Evolutionary conservation across 2,329 filamentous ascomycete species (phyloP), one percentile per base, ranked within the genome.

Genomic region (Trichocomaceae sp.): DNA sequence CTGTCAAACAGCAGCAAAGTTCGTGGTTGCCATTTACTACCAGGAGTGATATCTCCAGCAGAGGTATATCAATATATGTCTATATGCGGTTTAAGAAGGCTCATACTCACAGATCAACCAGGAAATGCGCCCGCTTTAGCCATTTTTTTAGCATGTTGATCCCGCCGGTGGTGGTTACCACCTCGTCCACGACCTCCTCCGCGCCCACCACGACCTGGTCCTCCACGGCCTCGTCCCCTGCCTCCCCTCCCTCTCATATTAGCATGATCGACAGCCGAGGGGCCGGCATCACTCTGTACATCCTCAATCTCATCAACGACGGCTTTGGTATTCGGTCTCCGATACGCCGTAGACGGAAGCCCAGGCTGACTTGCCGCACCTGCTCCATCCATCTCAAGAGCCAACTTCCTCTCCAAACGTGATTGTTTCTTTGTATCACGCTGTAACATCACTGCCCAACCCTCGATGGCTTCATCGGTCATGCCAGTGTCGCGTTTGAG

Each of bases 381-480:
- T 26, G 29, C 48, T 23, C 42, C 63, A 41, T 55, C 46, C n/a
- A 61, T 75, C 60, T 87, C 88, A 17, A 80, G 76, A 10, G 79
- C 79, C 63, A 85, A 87, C 64, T 83, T 86, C 50, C 79, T 79
- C 70, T 96, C 88, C 44, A 97, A 72, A 54, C 81, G 79, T 55
- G 82, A 81, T 67, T 86, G 75, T 57, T 85, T 80, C 63, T 82
- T 81, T 1, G 87, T 80, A 62, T 92, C 86, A 31, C 91, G 81
- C 12, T 77, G 75, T 7, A 96, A 72, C 88, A 97, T 95, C 48
- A 96, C 75, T 0, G 82, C 89, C 91, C 92, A 99, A 5, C 93
- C 93, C 71, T 97, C 93, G 33, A 99, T 86, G 2, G 87, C 85
- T 71, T 97, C 92, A 62, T 97, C 91, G 0, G 90, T 90, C 89